Evolutionary conservation across 2,329 filamentous ascomycete genomes (phyloP).

Genomic region (Dothidotthia symphoricarpi): DNA sequence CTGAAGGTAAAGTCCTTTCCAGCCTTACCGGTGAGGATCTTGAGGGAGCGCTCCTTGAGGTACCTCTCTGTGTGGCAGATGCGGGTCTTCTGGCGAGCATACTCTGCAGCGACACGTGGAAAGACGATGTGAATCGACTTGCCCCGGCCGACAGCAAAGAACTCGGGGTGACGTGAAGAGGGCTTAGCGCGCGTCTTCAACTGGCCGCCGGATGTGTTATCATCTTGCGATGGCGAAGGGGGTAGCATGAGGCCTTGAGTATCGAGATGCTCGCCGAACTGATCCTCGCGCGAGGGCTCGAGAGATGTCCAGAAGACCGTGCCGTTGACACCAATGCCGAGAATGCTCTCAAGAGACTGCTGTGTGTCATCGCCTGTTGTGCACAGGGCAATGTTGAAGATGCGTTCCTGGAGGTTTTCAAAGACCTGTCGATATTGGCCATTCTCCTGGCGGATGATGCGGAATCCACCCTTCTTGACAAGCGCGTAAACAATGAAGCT

Average conservation of each 20-base stretch:
- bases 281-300: slow-evolving; percentile 45
- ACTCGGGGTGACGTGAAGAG: slow-evolving; percentile 84
- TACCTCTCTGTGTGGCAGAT: slow-evolving; percentile 84
- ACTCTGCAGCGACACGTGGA: slow-evolving; percentile 56
- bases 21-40: slow-evolving; percentile 95
- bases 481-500: slow-evolving; percentile 93
- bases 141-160: slow-evolving; percentile 91
- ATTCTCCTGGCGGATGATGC: slow-evolving; percentile 91
- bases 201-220: slow-evolving; percentile 86
- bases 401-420: slow-evolving; percentile 83
- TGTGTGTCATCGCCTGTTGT: slow-evolving; percentile 56
- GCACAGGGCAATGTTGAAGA: slow-evolving; percentile 90
- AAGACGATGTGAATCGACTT: slow-evolving; percentile 92
- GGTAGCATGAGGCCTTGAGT: slow-evolving; percentile 86
- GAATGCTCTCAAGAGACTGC: slow-evolving; percentile 64
- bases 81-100: slow-evolving; percentile 53
- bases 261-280: slow-evolving; percentile 75
- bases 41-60: slow-evolving; percentile 80
- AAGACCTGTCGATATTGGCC: slow-evolving; percentile 91
- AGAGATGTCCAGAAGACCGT: slow-evolving; percentile 94
- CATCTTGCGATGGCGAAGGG: slow-evolving; percentile 79
- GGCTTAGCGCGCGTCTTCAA: slow-evolving; percentile 93
- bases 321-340: slow-evolving; percentile 91
- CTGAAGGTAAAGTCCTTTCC: slow-evolving; percentile 98
- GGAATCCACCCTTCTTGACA: slow-evolving; percentile 86